Evolutionary conservation across 345 rosid species (phyloP).

Genomic region (Zanthoxylum bungeanum): DNA sequence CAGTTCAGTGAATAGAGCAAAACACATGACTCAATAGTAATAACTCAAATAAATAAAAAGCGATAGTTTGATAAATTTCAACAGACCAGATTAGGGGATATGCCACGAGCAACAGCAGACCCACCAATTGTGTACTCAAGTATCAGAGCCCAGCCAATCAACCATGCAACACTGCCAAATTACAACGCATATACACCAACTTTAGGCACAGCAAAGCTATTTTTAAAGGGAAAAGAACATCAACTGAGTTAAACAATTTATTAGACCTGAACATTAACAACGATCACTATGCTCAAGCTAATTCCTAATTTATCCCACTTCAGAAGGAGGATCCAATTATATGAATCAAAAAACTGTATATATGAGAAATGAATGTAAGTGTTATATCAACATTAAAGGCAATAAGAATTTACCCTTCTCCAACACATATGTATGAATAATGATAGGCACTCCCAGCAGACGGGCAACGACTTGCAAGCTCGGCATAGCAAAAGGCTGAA

Average conservation of each 20-base stretch:
- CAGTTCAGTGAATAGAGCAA: neutral
- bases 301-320: neutral
- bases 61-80: neutral
- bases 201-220: neutral
- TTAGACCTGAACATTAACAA: neutral
- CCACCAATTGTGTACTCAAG: conserved; percentile 97
- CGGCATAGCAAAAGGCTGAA: conserved; percentile 95
- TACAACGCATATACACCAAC: neutral
- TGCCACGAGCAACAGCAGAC: conserved; percentile 91
- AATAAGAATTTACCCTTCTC: conserved; percentile 67
- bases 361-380: neutral
- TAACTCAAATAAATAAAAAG: neutral
- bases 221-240: neutral
- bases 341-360: neutral
- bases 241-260: neutral
- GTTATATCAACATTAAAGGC: neutral
- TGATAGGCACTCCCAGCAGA: conserved; percentile 99
- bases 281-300: neutral
- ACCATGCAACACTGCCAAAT: conserved; percentile 78
- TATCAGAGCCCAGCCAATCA: conserved; percentile 92
- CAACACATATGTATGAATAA: conserved; percentile 86
- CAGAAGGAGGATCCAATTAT: neutral
- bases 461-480: conserved; percentile 90
- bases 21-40: neutral
- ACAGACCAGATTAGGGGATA: conserved; percentile 73